These are phyloP conservation scores for Jatropha podagrica DNA, from an alignment of 441 rosid genomes.

Conservation along the genomic window DNA sequence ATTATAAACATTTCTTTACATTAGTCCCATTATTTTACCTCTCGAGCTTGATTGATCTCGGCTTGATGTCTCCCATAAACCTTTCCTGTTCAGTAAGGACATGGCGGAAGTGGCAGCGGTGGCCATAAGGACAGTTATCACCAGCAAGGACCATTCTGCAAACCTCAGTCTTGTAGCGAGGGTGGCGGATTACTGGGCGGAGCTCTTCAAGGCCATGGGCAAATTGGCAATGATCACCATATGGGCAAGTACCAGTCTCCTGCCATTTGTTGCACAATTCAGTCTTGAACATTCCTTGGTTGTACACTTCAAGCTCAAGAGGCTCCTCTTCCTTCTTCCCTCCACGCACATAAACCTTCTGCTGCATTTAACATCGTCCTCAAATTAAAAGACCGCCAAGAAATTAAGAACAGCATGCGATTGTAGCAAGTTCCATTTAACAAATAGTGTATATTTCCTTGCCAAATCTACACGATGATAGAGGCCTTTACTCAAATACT, in stretches of 20 bases:
- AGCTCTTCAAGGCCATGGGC: conserved; percentile 70
- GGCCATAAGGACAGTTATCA: conserved; percentile 59
- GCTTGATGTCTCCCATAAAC: conserved; percentile 28
- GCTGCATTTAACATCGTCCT: conserved; percentile 29
- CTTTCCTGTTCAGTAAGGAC: conserved; percentile 57
- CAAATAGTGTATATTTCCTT: background rate
- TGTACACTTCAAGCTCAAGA: conserved; percentile 57
- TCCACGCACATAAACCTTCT: conserved; percentile 49
- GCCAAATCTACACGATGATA: background rate
- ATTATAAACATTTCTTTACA: conserved; percentile 25
- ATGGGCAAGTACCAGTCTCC: conserved; percentile 66
- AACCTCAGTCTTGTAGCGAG: conserved; percentile 78
- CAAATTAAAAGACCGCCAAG: background rate
- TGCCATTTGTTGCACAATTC: conserved; percentile 81
- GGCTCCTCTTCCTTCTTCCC: conserved; percentile 51
- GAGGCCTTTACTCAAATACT: background rate
- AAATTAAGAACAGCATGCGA: background rate
- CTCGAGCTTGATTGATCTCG: conserved; percentile 29
- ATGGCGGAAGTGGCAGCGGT: conserved; percentile 71
- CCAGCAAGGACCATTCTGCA: conserved; percentile 74
- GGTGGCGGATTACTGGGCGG: conserved; percentile 69
- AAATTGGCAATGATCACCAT: conserved; percentile 64
- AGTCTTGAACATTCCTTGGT: conserved; percentile 67
- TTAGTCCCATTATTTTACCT: conserved; percentile 29
- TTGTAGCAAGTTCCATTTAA: background rate